Conservation (phyloP, 2,329 filamentous ascomycete genomes). For the Curvularia eragrostidis region DNA sequence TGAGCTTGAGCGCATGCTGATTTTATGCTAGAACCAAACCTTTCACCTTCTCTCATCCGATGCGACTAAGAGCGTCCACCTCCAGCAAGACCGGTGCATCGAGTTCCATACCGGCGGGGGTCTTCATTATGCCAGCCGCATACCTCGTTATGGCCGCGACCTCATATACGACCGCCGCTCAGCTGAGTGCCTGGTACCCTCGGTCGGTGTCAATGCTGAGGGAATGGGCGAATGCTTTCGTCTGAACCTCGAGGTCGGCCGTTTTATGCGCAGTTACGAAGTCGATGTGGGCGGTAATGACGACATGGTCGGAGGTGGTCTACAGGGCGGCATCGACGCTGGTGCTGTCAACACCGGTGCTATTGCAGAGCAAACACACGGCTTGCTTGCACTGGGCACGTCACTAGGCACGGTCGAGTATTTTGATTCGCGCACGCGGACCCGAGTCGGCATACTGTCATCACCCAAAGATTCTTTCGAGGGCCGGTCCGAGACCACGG, state of each 20-base stretch:
- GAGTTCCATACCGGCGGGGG: constrained; percentile 92
- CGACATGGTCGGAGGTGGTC: constrained; percentile 65
- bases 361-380: constrained; percentile 87
- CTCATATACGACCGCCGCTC: constrained; percentile 81
- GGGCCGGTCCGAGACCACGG: constrained; percentile 73
- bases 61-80: constrained; percentile 91
- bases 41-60: constrained; percentile 88
- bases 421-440: constrained; percentile 88
- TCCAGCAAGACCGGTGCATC: constrained; percentile 88
- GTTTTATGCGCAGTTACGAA: constrained; percentile 94
- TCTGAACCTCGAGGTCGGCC: constrained; percentile 86
- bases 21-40: constrained; percentile 71
- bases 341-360: constrained; percentile 88
- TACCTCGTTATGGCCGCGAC: constrained; percentile 92
- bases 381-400: constrained; percentile 90
- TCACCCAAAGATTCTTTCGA: constrained; percentile 52
- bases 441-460: constrained; percentile 77
- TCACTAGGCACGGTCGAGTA: constrained; percentile 95
- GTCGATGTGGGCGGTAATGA: constrained; percentile 89
- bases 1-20: neutral
- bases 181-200: constrained; percentile 84
- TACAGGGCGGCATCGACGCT: constrained; percentile 86
- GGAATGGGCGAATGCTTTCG: constrained; percentile 92
- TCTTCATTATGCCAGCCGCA: constrained; percentile 84
- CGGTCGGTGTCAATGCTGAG: constrained; percentile 85